Base-by-base conservation (phyloP, 2,329 filamentous ascomycete species). In the Fusarium multiceps region DNA sequence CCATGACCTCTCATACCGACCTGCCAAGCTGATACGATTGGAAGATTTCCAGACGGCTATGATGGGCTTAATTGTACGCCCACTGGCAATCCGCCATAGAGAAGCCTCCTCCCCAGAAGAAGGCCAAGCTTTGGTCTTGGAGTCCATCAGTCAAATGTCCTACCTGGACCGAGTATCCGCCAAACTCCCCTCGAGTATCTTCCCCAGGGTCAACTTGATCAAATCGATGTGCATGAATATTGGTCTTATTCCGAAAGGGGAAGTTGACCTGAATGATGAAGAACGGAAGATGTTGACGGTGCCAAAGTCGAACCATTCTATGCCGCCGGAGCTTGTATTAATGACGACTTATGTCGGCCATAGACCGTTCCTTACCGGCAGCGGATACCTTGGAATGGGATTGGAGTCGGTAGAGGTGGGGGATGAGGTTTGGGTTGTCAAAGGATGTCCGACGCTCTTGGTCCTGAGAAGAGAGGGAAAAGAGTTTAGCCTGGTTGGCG, bases 381-480 rank as follows among this genome's bases (percentile, higher is more conserved):
- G n/a, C 0, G 59, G 37, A 3, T 64, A 58, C 6, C 3, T 64
- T 8, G 61, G 59, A 0, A 32, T 49, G 30, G 61, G 59, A 7
- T 23, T 9, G 2, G 10, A 20, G 0, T 57, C 59, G 0, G 16
- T 8, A 2, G 8, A 45, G 23, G 7, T 8, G 2, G 45, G 43
- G 1, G 59, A 64, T 30, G 59, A 64, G 13, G 2, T 46, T 7
- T 64, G 50, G 51, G n/a, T 64, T 12, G 7, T 64, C 2, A 25
- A 10, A 4, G 59, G 59, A 0, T 50, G 18, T 11, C 59, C 50
- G 8, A 14, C 45, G 0, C 61, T 59, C 0, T 8, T 64, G 14
- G 7, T 58, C 1, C 0, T 63, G 3, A 50, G 59, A 10, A 45
- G 3, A 1, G 2, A 1, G 2, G 6, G 6, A 7, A 1, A 2